phyloP scores from a whole-genome alignment of 2,329 filamentous ascomycete genomes.

The Emmonsiellopsis sp. region DNA sequence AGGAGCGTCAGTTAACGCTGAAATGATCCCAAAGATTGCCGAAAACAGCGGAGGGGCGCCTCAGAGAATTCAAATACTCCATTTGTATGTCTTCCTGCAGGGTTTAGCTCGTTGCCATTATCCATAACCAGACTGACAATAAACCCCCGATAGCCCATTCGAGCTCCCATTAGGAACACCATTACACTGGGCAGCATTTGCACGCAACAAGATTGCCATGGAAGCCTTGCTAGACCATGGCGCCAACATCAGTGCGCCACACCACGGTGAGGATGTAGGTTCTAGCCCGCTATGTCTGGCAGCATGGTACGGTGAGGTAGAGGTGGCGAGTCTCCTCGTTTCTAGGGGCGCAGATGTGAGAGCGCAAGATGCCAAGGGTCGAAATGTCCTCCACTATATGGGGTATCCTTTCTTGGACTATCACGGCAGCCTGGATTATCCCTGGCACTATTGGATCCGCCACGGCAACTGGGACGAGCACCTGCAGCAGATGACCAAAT shows the following conservation, averaged over 20 bases:
- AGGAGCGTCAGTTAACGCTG: slow-evolving; percentile 16
- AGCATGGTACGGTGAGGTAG: slow-evolving; percentile 16
- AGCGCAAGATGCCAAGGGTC: slow-evolving; percentile 12
- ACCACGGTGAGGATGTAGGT: slow-evolving; percentile 15
- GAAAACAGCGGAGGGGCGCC: slow-evolving; percentile 14
- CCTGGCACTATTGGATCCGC: slow-evolving; percentile 25
- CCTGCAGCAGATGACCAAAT: slow-evolving; percentile 9
- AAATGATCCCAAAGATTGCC: slow-evolving; percentile 12
- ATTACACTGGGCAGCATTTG: slow-evolving; percentile 20
- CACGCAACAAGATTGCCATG: slow-evolving; percentile 14
- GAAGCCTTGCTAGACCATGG: slow-evolving; percentile 15
- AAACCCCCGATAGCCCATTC: slow-evolving; percentile 17
- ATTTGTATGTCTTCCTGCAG: slow-evolving; percentile 16
- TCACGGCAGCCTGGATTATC: slow-evolving; percentile 17
- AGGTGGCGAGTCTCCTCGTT: slow-evolving; percentile 13
- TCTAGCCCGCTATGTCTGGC: slow-evolving; percentile 17
- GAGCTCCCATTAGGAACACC: slow-evolving; percentile 20
- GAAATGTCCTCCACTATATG: slow-evolving; percentile 19
- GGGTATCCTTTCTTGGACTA: slow-evolving; percentile 16
- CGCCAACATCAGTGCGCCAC: slow-evolving; percentile 17
- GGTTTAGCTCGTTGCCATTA: not conserved
- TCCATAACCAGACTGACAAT: not conserved
- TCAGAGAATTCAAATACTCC: slow-evolving; percentile 16
- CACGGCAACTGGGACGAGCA: slow-evolving; percentile 19
- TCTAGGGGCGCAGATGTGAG: slow-evolving; percentile 17